phyloP scores from a whole-genome alignment of 306 rosid genomes.

The Arachis hypogaea region DNA sequence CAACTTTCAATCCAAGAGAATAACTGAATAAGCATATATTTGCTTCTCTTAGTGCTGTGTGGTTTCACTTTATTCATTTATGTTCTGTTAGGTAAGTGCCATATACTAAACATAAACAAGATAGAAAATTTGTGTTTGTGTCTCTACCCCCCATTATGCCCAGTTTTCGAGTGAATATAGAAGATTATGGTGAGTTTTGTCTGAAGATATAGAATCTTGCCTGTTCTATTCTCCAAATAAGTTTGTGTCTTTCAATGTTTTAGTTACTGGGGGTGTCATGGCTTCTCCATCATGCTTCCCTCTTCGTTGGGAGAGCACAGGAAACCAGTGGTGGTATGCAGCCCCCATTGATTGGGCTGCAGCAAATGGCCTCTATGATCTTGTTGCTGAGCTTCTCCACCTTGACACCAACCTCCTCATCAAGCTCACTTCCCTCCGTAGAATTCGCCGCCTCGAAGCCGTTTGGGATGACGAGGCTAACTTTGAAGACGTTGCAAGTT shows the following conservation, averaged over 20 bases:
- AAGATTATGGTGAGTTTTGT: too few relatives aligned
- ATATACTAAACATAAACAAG: too few relatives aligned
- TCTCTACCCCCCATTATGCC: too few relatives aligned
- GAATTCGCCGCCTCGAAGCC: constrained; percentile 92
- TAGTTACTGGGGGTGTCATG: background rate
- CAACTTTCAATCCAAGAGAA: constrained; percentile 38
- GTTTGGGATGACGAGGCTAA: constrained; percentile 87
- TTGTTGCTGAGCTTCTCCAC: constrained; percentile 90
- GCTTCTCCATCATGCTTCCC: constrained; percentile 71
- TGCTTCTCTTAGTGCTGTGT: too few relatives aligned
- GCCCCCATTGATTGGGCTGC: constrained; percentile 94
- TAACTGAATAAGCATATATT: constrained; percentile 31
- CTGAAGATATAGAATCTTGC: too few relatives aligned
- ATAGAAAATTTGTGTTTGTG: too few relatives aligned
- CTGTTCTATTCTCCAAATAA: too few relatives aligned
- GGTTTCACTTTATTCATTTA: too few relatives aligned
- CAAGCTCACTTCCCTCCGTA: constrained; percentile 85
- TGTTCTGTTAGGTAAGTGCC: too few relatives aligned
- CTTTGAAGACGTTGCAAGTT: constrained; percentile 67
- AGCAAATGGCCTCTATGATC: constrained; percentile 86
- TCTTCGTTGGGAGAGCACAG: constrained; percentile 93
- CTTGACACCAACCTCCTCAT: constrained; percentile 89
- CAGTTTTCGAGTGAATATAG: too few relatives aligned
- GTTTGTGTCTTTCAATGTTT: too few relatives aligned
- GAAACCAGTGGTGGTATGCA: constrained; percentile 97